Conservation (phyloP, 495 filamentous ascomycete genomes). For the Aspergillus heteromorphus region DNA sequence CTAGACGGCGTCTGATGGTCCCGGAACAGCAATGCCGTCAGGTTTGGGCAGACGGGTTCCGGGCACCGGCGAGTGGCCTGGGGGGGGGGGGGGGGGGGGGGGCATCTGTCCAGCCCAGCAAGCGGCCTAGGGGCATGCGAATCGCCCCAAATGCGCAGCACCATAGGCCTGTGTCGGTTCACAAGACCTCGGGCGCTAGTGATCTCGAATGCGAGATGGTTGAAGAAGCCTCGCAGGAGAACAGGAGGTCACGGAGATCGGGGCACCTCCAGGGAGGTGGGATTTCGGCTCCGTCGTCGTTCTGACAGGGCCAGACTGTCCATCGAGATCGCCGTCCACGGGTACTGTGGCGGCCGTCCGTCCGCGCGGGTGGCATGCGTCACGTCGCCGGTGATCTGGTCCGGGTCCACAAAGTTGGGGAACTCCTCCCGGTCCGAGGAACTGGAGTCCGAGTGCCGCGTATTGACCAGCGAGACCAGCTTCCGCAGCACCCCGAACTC, state of each 20-base stretch:
- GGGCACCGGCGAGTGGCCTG: too few species aligned
- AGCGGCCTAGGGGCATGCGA: too few species aligned
- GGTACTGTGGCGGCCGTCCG: slow-evolving; percentile 10
- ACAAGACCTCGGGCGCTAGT: too few species aligned
- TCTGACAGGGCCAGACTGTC: slow-evolving; percentile 30
- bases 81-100: too few species aligned
- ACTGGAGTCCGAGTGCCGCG: slow-evolving; percentile 24
- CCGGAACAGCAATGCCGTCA: too few species aligned
- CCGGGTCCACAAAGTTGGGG: slow-evolving; percentile 36
- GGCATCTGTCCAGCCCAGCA: too few species aligned
- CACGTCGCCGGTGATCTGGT: slow-evolving; percentile 31
- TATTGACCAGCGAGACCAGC: slow-evolving; percentile 33
- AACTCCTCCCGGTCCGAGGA: slow-evolving; percentile 33
- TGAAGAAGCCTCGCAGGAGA: too few species aligned
- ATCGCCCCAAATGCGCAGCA: too few species aligned
- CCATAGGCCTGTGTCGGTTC: too few species aligned
- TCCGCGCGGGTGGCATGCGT: slow-evolving; percentile 28
- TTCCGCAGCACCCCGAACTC: slow-evolving; percentile 54
- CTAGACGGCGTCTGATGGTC: too few species aligned
- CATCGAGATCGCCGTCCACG: slow-evolving; percentile 29
- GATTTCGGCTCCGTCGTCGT: slow-evolving; percentile 17
- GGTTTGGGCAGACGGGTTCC: too few species aligned
- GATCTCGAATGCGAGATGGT: too few species aligned
- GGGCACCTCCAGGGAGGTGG: slow-evolving; percentile 14
- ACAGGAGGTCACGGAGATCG: slow-evolving; percentile 6